Conservation (phyloP, 352 stramenopile genomes). For the Phytophthora europaea region DNA sequence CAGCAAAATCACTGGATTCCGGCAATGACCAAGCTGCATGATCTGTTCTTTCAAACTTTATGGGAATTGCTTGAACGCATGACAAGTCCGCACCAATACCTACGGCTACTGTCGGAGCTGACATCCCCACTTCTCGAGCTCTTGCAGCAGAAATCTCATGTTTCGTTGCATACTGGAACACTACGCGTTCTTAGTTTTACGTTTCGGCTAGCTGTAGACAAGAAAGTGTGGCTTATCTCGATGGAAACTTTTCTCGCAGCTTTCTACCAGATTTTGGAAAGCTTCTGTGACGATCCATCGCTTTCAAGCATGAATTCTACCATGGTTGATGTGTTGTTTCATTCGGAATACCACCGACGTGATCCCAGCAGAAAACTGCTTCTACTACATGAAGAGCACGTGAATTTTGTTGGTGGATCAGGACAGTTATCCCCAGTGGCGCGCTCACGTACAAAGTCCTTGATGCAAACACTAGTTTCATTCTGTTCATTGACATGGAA, state of each 20-base stretch:
- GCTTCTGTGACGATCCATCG: slow-evolving; percentile 12
- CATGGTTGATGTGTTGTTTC: slow-evolving; percentile 19
- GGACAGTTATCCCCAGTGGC: slow-evolving; percentile 24
- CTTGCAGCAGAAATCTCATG: slow-evolving; percentile 13
- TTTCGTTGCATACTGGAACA: slow-evolving; percentile 17
- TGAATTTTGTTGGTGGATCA: slow-evolving; percentile 29
- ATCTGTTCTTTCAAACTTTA: slow-evolving; percentile 11
- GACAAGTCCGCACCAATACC: slow-evolving; percentile 34
- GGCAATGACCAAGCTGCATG: slow-evolving; percentile 16
- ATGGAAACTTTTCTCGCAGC: slow-evolving; percentile 26
- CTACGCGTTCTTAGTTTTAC: slow-evolving; percentile 30
- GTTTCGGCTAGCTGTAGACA: slow-evolving; percentile 32
- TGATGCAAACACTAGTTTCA: slow-evolving; percentile 30
- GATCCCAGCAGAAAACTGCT: background rate
- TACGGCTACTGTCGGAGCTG: slow-evolving; percentile 20
- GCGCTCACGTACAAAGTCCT: slow-evolving; percentile 30
- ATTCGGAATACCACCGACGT: background rate
- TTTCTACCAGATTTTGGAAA: slow-evolving; percentile 30
- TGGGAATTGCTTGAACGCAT: slow-evolving; percentile 23
- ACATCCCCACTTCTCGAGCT: slow-evolving; percentile 20
- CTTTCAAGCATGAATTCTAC: slow-evolving; percentile 14
- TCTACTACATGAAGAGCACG: slow-evolving; percentile 27
- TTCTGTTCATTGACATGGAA: slow-evolving; percentile 33
- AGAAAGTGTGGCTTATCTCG: slow-evolving; percentile 33
- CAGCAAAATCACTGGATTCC: background rate